These are phyloP conservation scores for Penicillium ochrochloron DNA, from an alignment of 495 filamentous ascomycete species.

Conservation along the genomic window DNA sequence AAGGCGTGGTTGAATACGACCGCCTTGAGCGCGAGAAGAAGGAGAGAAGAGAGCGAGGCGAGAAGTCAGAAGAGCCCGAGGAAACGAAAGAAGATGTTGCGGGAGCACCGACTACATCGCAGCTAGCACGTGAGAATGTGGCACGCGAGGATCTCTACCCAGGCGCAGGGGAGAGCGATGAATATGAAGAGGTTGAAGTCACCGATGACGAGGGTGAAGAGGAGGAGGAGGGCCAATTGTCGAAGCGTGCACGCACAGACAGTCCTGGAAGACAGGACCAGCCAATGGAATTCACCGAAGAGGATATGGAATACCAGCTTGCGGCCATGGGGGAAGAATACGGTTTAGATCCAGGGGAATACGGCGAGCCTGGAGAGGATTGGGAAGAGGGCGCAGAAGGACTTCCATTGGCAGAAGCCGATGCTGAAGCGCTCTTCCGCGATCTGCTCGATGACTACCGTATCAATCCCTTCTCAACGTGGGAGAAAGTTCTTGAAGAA, in stretches of 20 bases:
- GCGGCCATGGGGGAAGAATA: constrained; percentile 84
- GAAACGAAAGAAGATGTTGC: constrained; percentile 21
- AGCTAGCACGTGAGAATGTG: constrained; percentile 5
- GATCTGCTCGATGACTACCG: constrained; percentile 82
- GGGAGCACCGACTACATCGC: constrained; percentile 8
- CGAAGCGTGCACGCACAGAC: constrained; percentile 71
- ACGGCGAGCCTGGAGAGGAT: constrained; percentile 65
- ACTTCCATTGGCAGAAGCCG: constrained; percentile 66
- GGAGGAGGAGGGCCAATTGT: constrained; percentile 54
- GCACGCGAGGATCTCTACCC: constrained; percentile 7
- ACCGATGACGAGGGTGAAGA: constrained; percentile 65
- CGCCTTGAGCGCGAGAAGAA: constrained; percentile 55
- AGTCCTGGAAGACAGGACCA: constrained; percentile 55
- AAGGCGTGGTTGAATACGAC: constrained; percentile 76
- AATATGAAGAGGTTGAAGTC: constrained; percentile 90
- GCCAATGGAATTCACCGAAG: constrained; percentile 89
- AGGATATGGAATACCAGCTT: constrained; percentile 92
- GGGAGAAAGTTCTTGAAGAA: constrained; percentile 85
- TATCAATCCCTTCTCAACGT: constrained; percentile 88
- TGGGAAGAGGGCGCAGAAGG: constrained; percentile 75
- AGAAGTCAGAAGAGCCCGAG: constrained; percentile 39
- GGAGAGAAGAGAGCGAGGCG: constrained; percentile 48
- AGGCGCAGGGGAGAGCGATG: constrained; percentile 57
- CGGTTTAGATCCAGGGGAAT: constrained; percentile 70
- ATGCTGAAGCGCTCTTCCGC: constrained; percentile 75